Conservation (phyloP, 176 grass and related monocot genomes). For the Aegilops longissima region DNA sequence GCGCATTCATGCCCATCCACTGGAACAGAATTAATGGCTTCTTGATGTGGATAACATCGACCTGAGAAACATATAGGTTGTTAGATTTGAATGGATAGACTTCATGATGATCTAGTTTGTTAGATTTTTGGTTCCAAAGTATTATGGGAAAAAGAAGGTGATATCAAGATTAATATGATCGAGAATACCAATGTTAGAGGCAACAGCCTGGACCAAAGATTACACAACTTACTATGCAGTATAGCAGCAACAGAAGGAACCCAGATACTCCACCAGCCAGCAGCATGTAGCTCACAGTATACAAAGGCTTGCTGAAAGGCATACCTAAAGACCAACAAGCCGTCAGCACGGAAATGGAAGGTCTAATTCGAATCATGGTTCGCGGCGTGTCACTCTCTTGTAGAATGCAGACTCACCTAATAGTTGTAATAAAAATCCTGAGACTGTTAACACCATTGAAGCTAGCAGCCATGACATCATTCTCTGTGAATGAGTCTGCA, state of each 20-base stretch:
- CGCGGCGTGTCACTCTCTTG: background rate
- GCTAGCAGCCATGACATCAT: conserved; percentile 66
- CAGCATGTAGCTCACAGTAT: conserved; percentile 91
- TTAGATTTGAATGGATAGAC: background rate
- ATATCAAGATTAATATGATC: background rate
- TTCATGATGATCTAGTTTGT: background rate
- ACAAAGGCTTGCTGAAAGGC: conserved; percentile 95
- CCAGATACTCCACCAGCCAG: conserved; percentile 76
- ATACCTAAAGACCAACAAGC: conserved; percentile 54
- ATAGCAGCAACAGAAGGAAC: conserved; percentile 66
- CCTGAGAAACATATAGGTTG: conserved; percentile 35
- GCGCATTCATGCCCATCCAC: conserved; percentile 96
- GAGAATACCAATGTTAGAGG: background rate
- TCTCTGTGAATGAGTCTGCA: conserved; percentile 60
- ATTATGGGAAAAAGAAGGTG: background rate
- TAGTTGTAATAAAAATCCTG: conserved; percentile 60
- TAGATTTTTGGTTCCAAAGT: background rate
- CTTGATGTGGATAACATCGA: conserved; percentile 65
- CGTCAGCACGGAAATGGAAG: conserved; percentile 22
- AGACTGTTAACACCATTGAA: conserved; percentile 58
- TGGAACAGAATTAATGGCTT: conserved; percentile 83
- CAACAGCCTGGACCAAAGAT: background rate
- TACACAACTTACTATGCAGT: conserved; percentile 69
- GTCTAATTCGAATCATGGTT: conserved; percentile 7
- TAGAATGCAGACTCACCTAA: conserved; percentile 48